Evolutionary conservation across 2,329 filamentous ascomycete species (phyloP), one percentile per base, ranked within the genome.

Genomic region (Thelonectria blattea): DNA sequence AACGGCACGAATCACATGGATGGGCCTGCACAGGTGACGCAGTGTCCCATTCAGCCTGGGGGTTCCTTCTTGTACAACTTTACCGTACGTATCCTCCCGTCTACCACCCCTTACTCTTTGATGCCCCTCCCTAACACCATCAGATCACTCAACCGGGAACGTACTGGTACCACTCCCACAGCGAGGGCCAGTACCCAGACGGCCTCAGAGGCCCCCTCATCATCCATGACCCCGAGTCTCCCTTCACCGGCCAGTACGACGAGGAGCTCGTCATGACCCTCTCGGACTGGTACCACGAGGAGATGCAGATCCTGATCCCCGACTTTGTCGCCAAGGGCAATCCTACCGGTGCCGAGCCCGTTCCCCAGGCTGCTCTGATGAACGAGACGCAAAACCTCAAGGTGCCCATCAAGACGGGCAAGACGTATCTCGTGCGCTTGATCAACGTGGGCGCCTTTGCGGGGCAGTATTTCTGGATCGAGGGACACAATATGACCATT

Each of bases 131-230:
- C 18, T 60, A 24, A 24, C 61, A 14, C 53, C 15, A 4, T 2
- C 12, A 83, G 88, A 75, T 83, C 42, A 73, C 85, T 52, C 89
- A 91, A 78, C 82, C 88, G 0, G 90, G 90, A 30, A 91, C 89
- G 0, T 93, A 91, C 74, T 93, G 90, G 91, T 93, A 93, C 65
- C 89, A 92, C 71, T 90, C 87, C 2, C 89, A 92, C 69, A 81
- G 82, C 10, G 80, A 82, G 60, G 86, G 83, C 18, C 89, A 91
- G 71, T 92, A 91, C 62, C 88, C 89, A 0, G 89, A 92, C 70
- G 89, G 89, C 4, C 79, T 91, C 5, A 80, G 89, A 17, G 88
- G 85, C 0, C 81, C 88, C 2, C 75, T 91, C 24, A 82, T 91
- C 58, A 80, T 91, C 27, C 84, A 90, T 49, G 88, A 91, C 67